Conservation (phyloP, 2,329 filamentous ascomycete species). For the Didymella arachidicola region DNA sequence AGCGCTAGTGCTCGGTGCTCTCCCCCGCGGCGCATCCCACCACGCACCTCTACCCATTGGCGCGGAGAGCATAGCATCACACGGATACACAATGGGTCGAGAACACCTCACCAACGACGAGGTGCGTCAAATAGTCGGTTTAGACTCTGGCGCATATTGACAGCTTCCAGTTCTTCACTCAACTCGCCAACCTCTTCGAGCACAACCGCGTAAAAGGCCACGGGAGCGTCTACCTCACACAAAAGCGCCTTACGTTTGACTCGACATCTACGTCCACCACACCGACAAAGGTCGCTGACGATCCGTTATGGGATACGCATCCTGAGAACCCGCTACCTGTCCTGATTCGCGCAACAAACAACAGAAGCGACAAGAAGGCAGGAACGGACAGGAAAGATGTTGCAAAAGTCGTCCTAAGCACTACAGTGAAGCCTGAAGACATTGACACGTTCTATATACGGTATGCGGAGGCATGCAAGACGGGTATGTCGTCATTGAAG, state of each 20-base stretch:
- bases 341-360: constrained; percentile 84
- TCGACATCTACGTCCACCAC: constrained; percentile 49
- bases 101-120: constrained; percentile 68
- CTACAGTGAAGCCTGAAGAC: constrained; percentile 77
- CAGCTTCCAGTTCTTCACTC: constrained; percentile 71
- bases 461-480: constrained; percentile 92
- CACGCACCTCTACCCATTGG: constrained; percentile 31
- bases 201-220: constrained; percentile 72
- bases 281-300: constrained; percentile 54
- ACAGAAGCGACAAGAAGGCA: constrained; percentile 63
- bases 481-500: constrained; percentile 87
- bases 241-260: constrained; percentile 69
- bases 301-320: constrained; percentile 67
- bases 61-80: constrained; percentile 31
- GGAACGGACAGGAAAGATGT: constrained; percentile 53
- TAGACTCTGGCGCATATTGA: constrained; percentile 2
- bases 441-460: constrained; percentile 81
- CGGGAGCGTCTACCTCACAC: constrained; percentile 76
- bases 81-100: constrained; percentile 54
- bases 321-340: constrained; percentile 71
- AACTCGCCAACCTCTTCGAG: constrained; percentile 72
- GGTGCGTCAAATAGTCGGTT: constrained; percentile 53
- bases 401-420: constrained; percentile 78
- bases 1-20: constrained; percentile 14
- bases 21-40: constrained; percentile 30